Base-by-base conservation (phyloP, 306 rosid species). In the Rubus idaeus region DNA sequence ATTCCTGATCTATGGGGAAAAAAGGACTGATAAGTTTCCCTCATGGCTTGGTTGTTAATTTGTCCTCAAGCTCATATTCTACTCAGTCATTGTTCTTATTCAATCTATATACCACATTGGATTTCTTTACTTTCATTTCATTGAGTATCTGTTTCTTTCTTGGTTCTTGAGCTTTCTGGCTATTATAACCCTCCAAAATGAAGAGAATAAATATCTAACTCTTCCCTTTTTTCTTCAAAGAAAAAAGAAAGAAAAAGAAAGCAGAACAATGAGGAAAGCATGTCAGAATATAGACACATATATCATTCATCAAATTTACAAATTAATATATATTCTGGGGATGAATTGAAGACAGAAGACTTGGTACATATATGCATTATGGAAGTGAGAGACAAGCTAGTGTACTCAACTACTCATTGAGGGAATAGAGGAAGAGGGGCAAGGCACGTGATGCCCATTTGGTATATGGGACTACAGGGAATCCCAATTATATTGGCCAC, bases 381-480 rank as follows among this genome's bases (percentile, higher is more conserved):
- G 77, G 73, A 76, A 74, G 71, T 79, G 71, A 65, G 80, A 79
- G 68, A 76, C 75, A 71, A 75, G n/a, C n/a, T n/a, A n/a, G 46
- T 0, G 63, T 26, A 8, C 14, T n/a, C n/a, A n/a, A n/a, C n/a
- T n/a, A n/a, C n/a, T 41, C 57, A 17, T 46, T 60, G 77, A 74
- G 77, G 2, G 58, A 60, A 46, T 26, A 45, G 58, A 45, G 46
- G 69, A 26, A 6, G 44, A 23, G 37, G 14, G 35, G 69, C 58
- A 80, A 52, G 81, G 82, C 95, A 83, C 86, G 87, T 86, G 91
- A 86, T 77, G 83, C 80, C 88, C 82, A 79, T 85, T 45, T 78
- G 67, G 87, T 78, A 75, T 23, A 77, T 83, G 55, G 71, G 77
- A 61, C 71, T 35, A 37, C 30, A 75, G 35, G 60, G 49, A 69